These are phyloP conservation scores for Paxillus involutus DNA, from an alignment of 768 basidiomycete genomes.

Conservation along the genomic window DNA sequence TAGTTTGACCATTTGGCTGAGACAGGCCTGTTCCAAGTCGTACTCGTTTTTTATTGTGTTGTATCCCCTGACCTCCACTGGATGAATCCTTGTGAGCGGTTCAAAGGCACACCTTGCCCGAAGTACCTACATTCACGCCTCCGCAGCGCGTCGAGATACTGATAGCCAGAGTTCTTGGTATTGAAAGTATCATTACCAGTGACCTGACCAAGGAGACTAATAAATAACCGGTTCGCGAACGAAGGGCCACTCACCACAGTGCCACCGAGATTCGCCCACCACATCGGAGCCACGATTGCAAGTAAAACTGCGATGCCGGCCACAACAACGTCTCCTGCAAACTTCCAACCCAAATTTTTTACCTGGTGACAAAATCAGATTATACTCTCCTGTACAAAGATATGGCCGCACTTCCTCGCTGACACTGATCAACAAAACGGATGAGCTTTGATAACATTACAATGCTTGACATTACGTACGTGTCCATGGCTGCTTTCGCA, in stretches of 20 bases:
- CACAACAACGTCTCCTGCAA: conserved; percentile 9
- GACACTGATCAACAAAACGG: conserved; percentile 6
- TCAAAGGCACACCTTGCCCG: neutral
- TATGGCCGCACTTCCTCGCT: conserved; percentile 12
- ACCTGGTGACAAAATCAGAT: conserved; percentile 12
- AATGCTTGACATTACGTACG: conserved; percentile 2
- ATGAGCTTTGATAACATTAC: neutral
- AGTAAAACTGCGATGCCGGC: conserved; percentile 15
- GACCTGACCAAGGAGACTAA: neutral
- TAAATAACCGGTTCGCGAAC: neutral
- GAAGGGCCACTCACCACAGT: neutral
- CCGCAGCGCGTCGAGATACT: conserved; percentile 3
- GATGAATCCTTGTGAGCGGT: neutral
- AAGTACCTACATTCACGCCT: conserved; percentile 8
- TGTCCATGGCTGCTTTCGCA: conserved; percentile 13
- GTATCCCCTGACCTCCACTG: conserved; percentile 10
- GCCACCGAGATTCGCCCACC: conserved; percentile 6
- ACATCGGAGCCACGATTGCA: conserved; percentile 7
- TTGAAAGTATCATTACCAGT: neutral
- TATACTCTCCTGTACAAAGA: neutral
- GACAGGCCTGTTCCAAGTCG: conserved; percentile 11
- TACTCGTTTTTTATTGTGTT: conserved; percentile 6
- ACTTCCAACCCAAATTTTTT: conserved; percentile 16
- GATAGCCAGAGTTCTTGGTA: conserved; percentile 3
- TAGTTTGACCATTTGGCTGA: conserved; percentile 15